Percentiles rank a stretch among this genome's conserved stretches.
phyloP scores from a whole-genome alignment of 192 early-diverging fungal species.

The Phlyctochytrium arcticum region DNA sequence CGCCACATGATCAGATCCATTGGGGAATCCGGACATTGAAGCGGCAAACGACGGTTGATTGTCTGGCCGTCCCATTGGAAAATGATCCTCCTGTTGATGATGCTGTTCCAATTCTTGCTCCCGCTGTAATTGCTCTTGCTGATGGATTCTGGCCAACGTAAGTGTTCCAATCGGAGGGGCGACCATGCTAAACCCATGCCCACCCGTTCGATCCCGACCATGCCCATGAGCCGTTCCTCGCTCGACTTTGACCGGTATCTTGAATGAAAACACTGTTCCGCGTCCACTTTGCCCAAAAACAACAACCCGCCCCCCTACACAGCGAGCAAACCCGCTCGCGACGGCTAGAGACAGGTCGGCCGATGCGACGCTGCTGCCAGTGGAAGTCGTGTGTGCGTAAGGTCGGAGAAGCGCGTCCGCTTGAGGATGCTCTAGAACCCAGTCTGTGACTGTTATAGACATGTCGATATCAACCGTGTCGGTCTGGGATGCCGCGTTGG shows the following conservation, averaged over 20 bases:
- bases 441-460: neutral
- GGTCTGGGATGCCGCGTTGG: neutral
- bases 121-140: neutral
- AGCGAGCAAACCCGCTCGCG: conserved; percentile 12
- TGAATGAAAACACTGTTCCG: conserved; percentile 13
- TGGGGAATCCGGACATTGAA: too few species aligned
- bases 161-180: too few species aligned
- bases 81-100: too few species aligned
- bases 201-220: neutral
- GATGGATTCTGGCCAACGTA: too few species aligned
- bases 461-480: neutral
- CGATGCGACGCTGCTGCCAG: neutral
- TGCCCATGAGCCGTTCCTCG: neutral
- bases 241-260: neutral
- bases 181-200: neutral
- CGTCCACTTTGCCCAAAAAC: conserved; percentile 3
- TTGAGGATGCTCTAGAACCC: neutral
- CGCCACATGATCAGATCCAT: too few species aligned
- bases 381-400: neutral
- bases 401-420: conserved; percentile 4
- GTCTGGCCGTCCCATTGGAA: too few species aligned
- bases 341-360: conserved; percentile 10
- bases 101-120: neutral
- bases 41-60: too few species aligned
- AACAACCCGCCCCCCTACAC: conserved; percentile 13